These are phyloP conservation scores for Hymenoscyphus fructigenus DNA, from an alignment of 2,329 filamentous ascomycete genomes.

Conservation along the genomic window DNA sequence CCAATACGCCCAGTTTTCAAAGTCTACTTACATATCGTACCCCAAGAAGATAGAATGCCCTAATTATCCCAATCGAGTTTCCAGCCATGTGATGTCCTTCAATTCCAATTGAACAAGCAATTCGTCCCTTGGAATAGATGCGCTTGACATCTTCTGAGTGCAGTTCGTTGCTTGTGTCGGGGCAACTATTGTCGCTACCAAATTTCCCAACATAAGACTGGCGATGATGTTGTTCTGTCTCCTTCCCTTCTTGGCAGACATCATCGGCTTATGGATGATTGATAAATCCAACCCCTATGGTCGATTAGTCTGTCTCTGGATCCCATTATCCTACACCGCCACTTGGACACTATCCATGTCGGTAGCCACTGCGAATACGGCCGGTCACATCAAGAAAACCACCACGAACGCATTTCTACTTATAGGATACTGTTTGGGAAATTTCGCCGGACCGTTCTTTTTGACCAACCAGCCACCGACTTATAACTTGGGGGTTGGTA, in stretches of 20 bases:
- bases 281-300: neutral
- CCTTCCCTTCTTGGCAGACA: neutral
- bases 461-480: neutral
- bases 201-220: neutral
- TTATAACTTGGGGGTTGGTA: conserved; percentile 1
- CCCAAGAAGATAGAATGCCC: conserved; percentile 59
- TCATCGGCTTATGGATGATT: neutral
- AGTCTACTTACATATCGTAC: conserved; percentile 61
- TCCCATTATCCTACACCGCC: neutral
- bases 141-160: conserved; percentile 22
- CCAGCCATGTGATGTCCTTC: conserved; percentile 55
- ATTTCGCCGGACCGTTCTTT: conserved; percentile 3
- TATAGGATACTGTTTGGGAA: conserved; percentile 55
- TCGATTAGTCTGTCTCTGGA: neutral
- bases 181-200: conserved; percentile 31
- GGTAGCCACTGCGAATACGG: conserved; percentile 39
- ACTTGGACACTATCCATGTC: neutral
- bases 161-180: neutral
- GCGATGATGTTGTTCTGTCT: neutral
- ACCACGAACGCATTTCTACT: conserved; percentile 41
- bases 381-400: conserved; percentile 48
- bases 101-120: conserved; percentile 47
- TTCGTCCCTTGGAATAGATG: conserved; percentile 36
- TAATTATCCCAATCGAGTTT: conserved; percentile 57
- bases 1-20: neutral